Evolutionary conservation across 805 yeast species (phyloP).

Genomic region (Debaryomyces maramus): DNA sequence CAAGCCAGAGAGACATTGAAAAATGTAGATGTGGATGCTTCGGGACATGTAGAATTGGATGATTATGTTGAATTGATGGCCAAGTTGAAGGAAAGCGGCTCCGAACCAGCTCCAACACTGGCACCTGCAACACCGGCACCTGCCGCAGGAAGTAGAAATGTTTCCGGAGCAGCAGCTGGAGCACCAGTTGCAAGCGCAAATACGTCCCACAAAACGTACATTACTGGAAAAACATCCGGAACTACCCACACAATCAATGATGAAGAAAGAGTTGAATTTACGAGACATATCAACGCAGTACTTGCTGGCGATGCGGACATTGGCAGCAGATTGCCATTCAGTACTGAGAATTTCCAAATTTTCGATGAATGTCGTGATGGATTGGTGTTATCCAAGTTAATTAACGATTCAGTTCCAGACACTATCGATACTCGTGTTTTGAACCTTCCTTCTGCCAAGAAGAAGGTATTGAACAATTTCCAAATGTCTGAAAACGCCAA

Average conservation of each 20-base stretch:
- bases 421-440: conserved; percentile 97
- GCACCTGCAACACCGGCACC: conserved; percentile 17
- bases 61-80: conserved; percentile 86
- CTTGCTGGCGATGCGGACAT: conserved; percentile 85
- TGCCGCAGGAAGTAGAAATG: conserved; percentile 8
- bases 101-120: conserved; percentile 17
- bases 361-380: conserved; percentile 98
- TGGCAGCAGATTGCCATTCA: conserved; percentile 84
- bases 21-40: conserved; percentile 88
- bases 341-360: conserved; percentile 90
- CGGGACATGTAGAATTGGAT: conserved; percentile 95
- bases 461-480: conserved; percentile 84
- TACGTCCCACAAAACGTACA: conserved; percentile 59
- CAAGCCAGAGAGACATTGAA: conserved; percentile 92
- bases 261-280: conserved; percentile 94
- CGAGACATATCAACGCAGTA: conserved; percentile 91
- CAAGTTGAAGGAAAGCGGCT: conserved; percentile 59
- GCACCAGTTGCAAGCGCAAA: conserved; percentile 53
- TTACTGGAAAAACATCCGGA: conserved; percentile 84
- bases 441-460: conserved; percentile 74
- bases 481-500: conserved; percentile 97
- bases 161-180: conserved; percentile 15
- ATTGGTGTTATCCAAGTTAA: conserved; percentile 84
- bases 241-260: conserved; percentile 96
- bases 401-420: conserved; percentile 97